Evolutionary conservation across 306 rosid species (phyloP).

Genomic region (Begonia loranthoides): DNA sequence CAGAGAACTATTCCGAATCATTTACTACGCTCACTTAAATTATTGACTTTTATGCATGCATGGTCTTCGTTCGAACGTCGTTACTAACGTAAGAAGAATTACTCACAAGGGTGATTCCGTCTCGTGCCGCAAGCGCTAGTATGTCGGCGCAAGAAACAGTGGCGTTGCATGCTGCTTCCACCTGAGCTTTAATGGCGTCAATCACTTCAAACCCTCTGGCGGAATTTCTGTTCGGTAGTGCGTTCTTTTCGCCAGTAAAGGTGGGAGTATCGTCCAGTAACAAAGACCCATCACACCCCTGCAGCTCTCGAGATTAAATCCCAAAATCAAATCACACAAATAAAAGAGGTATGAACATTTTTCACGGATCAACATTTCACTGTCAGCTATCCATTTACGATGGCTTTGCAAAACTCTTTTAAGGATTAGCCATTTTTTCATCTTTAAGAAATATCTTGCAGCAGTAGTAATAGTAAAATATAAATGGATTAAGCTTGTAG

Average conservation of each 20-base stretch:
- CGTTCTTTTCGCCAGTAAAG: slow-evolving; percentile 61
- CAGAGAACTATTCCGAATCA: too few relatives aligned
- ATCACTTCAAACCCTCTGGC: slow-evolving; percentile 64
- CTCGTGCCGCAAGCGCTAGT: slow-evolving; percentile 63
- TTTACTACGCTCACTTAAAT: too few relatives aligned
- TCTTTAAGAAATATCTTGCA: not conserved
- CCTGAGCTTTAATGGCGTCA: slow-evolving; percentile 44
- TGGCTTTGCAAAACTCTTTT: too few relatives aligned
- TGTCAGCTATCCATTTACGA: too few relatives aligned
- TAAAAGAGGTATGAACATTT: not conserved
- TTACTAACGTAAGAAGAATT: too few relatives aligned
- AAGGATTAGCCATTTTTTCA: not conserved
- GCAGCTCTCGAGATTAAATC: not conserved
- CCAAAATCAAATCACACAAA: not conserved
- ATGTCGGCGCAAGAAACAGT: slow-evolving; percentile 81
- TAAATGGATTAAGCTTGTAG: not conserved
- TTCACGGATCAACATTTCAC: too few relatives aligned
- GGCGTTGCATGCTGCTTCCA: slow-evolving; percentile 58
- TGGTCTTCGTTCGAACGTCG: not conserved
- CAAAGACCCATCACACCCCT: slow-evolving; percentile 76
- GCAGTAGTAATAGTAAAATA: not conserved
- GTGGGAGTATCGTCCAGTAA: slow-evolving; percentile 49
- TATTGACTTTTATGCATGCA: not conserved
- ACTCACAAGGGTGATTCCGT: slow-evolving; percentile 42
- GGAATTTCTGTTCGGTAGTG: slow-evolving; percentile 40